Evolutionary conservation across 1,284 basidiomycete genomes (phyloP).

Genomic region (Tilletiaria anomala): DNA sequence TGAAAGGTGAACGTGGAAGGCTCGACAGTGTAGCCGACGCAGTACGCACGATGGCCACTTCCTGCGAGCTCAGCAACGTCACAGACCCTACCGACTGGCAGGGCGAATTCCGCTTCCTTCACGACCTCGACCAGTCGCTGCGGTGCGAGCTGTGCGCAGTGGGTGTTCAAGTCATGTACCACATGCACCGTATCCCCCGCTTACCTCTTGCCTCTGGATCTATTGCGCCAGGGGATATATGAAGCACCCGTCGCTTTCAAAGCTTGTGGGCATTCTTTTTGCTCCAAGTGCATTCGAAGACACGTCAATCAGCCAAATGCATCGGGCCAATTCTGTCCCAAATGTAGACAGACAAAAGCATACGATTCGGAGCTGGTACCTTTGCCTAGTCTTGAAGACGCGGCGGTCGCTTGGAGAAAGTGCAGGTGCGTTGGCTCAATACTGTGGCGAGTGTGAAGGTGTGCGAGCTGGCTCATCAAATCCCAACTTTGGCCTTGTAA

Average conservation of each 20-base stretch:
- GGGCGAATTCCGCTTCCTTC: slow-evolving; percentile 13
- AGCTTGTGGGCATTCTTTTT: slow-evolving; percentile 30
- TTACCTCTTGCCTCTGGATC: no score
- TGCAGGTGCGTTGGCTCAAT: no score
- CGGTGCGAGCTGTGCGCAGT: slow-evolving; percentile 33
- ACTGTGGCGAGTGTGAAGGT: no score
- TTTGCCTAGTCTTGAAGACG: slow-evolving; percentile 21
- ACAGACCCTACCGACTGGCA: slow-evolving; percentile 34
- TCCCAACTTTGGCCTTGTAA: no score
- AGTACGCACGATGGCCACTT: no score
- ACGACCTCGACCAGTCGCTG: slow-evolving; percentile 20
- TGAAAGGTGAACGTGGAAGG: no score
- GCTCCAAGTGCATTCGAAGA: slow-evolving; percentile 32
- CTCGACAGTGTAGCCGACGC: no score
- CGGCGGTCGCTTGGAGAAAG: slow-evolving; percentile 28
- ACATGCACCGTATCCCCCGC: no score
- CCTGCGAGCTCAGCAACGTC: slow-evolving; percentile 14
- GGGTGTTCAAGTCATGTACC: no score
- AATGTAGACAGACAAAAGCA: slow-evolving; percentile 32
- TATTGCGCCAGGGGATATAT: slow-evolving; percentile 35
- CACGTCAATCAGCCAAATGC: slow-evolving; percentile 34
- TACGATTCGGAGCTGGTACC: slow-evolving; percentile 30
- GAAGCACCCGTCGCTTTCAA: slow-evolving; percentile 29
- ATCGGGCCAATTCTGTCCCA: slow-evolving; percentile 27
- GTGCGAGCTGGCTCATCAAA: no score